phyloP scores from a whole-genome alignment of 139 green algal species.

The Chlamydomonas urium region DNA sequence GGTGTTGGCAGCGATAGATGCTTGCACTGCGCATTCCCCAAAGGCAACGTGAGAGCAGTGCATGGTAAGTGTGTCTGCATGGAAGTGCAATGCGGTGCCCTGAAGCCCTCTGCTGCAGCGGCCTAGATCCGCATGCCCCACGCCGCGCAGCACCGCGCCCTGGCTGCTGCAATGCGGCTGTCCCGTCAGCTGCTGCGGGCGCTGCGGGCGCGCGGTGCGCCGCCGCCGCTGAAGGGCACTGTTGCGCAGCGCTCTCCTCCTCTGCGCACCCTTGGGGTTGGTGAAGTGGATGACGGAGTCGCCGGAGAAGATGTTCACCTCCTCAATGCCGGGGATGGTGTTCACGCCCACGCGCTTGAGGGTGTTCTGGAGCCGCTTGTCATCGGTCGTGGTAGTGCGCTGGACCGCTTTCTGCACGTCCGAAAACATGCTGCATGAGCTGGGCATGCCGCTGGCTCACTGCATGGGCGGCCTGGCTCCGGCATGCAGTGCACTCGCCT shows the following conservation, averaged over 20 bases:
- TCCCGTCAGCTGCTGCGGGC: background rate
- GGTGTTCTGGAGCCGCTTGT: conserved; percentile 95
- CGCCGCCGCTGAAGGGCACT: too few relatives aligned
- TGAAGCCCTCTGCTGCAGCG: too few relatives aligned
- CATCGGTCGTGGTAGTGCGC: conserved; percentile 93
- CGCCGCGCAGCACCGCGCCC: too few relatives aligned
- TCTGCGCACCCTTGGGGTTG: conserved; percentile 87
- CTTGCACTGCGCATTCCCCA: conserved; percentile 96
- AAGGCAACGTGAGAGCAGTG: too few relatives aligned
- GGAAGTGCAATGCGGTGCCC: too few relatives aligned
- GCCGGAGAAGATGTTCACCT: conserved; percentile 97
- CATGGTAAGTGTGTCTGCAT: too few relatives aligned
- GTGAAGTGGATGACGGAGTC: conserved; percentile 90
- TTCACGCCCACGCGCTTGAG: conserved; percentile 98
- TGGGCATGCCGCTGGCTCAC: background rate
- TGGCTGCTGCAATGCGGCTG: background rate
- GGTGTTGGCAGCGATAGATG: conserved; percentile 97
- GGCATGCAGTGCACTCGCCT: background rate
- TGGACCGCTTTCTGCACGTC: conserved; percentile 87
- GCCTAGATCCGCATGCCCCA: too few relatives aligned
- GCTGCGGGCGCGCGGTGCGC: too few relatives aligned
- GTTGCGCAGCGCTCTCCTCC: too few relatives aligned
- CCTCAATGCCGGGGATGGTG: conserved; percentile 98
- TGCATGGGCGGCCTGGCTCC: background rate
- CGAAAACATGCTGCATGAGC: conserved; percentile 1